Evolutionary conservation across 768 basidiomycete species (phyloP), one percentile per base, ranked within the genome.

Genomic region (Amanita subjunquillea): DNA sequence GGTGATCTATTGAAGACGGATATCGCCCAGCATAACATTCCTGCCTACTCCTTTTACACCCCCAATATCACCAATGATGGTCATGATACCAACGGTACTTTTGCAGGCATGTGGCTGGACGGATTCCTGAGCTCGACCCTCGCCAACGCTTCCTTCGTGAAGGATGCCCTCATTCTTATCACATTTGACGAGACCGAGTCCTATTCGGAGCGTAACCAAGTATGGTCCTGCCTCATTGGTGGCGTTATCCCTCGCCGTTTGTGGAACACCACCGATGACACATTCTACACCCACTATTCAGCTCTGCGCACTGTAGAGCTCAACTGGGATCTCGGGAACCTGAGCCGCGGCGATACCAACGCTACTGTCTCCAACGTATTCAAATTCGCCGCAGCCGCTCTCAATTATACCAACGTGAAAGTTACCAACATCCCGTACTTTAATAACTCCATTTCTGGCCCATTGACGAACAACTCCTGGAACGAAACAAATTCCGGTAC

Each of bases 271-370:
- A 69, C 63, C 8, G 82, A 84, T 65, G 32, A 62, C 42, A 75
- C 71, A 5, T 81, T 74, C 67, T 83, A 85, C 64, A 76, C 76
- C 1, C 83, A 85, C 63, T 83, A 82, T 65, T 81, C 80, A 2
- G 58, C 65, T 44, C 67, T 83, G 46, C 71, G 74, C 12, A 78
- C 82, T 22, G 71, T 82, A 25, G 62, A 82, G 63, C 72, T 72
- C 32, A 85, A 84, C 65, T 84, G 82, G 82, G 65, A 65, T 4
- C 76, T 85, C 30, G 73, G 73, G 34, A 78, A 76, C 10, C 77
- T 83, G 20, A 82, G 80, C 20, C 73, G 81, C 30, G 67, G 69
- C 40, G 80, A 82, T 57, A 75, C 75, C 46, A 80, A 80, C 65
- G 68, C 48, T 13, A 49, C 48, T 15, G 6, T 39, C 4, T 38